Percentiles rank a stretch among this genome's conserved stretches.
Evolutionary conservation across 306 rosid species (phyloP).

Genomic region (Prunus kanzakura): DNA sequence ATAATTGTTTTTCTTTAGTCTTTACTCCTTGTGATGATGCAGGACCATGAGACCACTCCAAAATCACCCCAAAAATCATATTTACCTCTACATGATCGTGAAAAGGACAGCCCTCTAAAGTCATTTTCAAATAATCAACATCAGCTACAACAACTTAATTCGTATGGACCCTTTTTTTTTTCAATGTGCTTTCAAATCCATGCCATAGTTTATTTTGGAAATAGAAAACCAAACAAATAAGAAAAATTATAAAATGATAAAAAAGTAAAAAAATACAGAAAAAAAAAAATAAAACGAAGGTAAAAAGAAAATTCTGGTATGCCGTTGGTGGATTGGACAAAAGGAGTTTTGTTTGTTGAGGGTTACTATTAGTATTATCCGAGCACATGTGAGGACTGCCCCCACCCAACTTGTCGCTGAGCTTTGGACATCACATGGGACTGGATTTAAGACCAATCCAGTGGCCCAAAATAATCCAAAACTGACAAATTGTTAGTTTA

Average conservation of each 20-base stretch:
- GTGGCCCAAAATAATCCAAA: slow-evolving; percentile 5
- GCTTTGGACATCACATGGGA: slow-evolving; percentile 30
- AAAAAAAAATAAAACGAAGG: not conserved
- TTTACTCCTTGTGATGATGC: slow-evolving; percentile 9
- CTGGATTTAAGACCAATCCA: not conserved
- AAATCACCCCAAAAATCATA: not conserved
- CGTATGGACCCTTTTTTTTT: not conserved
- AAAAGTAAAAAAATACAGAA: not conserved
- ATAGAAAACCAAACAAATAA: not conserved
- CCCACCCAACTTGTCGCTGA: slow-evolving; percentile 32
- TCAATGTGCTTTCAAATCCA: not conserved
- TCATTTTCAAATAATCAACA: slow-evolving; percentile 20
- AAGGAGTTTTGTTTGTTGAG: not conserved
- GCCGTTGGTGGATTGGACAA: not conserved
- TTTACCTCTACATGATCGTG: not conserved
- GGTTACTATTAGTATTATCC: not conserved
- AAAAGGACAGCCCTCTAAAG: not conserved
- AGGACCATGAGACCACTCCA: not conserved
- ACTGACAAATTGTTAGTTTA: not conserved
- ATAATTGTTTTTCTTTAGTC: not conserved
- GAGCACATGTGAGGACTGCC: slow-evolving; percentile 27
- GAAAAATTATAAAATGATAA: not conserved
- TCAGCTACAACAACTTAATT: not conserved
- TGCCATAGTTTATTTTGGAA: not conserved
- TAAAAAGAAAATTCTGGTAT: not conserved